Evolutionary conservation across 768 basidiomycete genomes (phyloP), one percentile per base, ranked within the genome.

Genomic region (Bullera alba): DNA sequence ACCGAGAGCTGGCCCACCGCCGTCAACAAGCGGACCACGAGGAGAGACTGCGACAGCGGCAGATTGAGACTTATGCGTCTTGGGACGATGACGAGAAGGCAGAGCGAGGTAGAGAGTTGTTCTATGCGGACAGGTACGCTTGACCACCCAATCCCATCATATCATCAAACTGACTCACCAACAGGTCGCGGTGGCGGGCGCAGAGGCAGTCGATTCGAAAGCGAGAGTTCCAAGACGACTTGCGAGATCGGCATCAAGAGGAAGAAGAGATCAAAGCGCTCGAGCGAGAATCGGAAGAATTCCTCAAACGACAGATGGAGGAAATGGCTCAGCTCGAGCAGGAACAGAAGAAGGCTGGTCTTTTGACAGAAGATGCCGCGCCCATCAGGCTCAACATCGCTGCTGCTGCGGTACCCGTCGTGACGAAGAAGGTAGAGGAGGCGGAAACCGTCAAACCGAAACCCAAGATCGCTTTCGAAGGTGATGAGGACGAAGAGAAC

Each of bases 301-400:
- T 97, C 79, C 78, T 96, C 53, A 87, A 87, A 29, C 79, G 83
- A 48, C 91, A 95, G 66, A 90, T 93, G 87, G 87, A 87, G 56
- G 91, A 96, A 71, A 86, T 93, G 83, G 88, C 90, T 58, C 84
- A 87, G 2, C 76, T 93, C 25, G 87, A 86, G 12, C 86, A 87
- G 44, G 86, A 92, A 64, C 89, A 95, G 63, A 83, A 87, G 56
- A 86, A 87, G 65, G 87, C 87, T 5, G 91, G 91, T 26, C 78
- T 93, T 74, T 74, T 95, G 15, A 78, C 92, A 27, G 91, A 93
- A 56, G 92, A 95, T 57, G 88, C 87, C 25, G 87, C 86, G 16
- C 88, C 90, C 4, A 86, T 96, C 62, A 83, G 84, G 63, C 77
- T 96, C 46, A 85, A 83, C 58, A 86, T 93, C 23, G 58, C 54